phyloP scores from a whole-genome alignment of 1,284 basidiomycete species.

The Marasmius oreades region DNA sequence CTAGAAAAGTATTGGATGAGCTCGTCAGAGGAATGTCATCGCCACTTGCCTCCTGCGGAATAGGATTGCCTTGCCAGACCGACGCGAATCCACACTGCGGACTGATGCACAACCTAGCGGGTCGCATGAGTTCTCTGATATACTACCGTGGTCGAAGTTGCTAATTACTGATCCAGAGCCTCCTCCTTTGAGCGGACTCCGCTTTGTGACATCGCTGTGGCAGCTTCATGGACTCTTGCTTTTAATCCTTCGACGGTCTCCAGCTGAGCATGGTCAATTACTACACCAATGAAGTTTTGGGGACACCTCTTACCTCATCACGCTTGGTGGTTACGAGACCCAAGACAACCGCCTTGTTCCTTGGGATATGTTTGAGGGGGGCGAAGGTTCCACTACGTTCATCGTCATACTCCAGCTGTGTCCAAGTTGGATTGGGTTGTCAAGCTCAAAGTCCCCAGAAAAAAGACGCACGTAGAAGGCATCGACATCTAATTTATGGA shows the following conservation, averaged over 20 bases:
- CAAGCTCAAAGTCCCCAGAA: conserved; percentile 1
- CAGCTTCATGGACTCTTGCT: conserved; percentile 62
- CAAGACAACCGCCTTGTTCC: conserved; percentile 66
- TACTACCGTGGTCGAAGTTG: conserved; percentile 11
- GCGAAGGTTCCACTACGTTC: conserved; percentile 69
- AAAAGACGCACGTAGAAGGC: conserved; percentile 56
- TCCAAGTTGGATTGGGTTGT: conserved; percentile 1
- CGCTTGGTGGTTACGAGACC: conserved; percentile 76
- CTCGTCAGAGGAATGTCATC: no score
- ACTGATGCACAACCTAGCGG: conserved; percentile 58
- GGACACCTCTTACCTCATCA: conserved; percentile 38
- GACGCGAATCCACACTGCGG: conserved; percentile 77
- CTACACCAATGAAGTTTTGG: no score
- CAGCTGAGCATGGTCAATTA: conserved; percentile 33
- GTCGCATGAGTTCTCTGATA: not conserved
- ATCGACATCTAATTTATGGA: conserved; percentile 72
- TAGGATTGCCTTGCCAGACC: conserved; percentile 61
- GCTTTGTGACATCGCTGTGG: conserved; percentile 51
- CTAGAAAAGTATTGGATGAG: conserved; percentile 19
- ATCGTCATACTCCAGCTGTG: conserved; percentile 75
- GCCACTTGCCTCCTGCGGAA: conserved; percentile 45
- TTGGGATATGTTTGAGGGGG: conserved; percentile 63
- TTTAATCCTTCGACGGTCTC: conserved; percentile 61
- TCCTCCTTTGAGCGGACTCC: conserved; percentile 47
- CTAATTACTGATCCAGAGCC: conserved; percentile 61